Conservation (phyloP, 148 eudicot genomes). For the Dysphania ambrosioides region DNA sequence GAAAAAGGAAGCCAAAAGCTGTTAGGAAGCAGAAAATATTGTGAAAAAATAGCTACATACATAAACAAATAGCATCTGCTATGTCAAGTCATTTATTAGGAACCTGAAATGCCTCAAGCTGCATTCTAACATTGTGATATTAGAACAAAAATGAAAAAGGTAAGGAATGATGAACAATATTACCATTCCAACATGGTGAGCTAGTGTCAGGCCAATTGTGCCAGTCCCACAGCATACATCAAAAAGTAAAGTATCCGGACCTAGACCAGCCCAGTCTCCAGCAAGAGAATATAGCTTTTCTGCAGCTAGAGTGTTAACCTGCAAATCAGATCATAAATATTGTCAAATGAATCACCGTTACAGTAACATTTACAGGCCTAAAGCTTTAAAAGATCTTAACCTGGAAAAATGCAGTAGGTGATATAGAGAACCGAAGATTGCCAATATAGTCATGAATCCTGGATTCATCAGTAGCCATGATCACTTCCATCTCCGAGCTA, state of each 20-base stretch:
- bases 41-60: background rate
- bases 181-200: conserved; percentile 97
- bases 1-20: too few relatives aligned
- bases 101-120: background rate
- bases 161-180: conserved; percentile 26
- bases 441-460: conserved; percentile 85
- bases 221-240: conserved; percentile 99
- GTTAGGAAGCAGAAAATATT: background rate
- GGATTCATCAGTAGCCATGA: conserved; percentile 41
- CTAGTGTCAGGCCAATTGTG: conserved; percentile 90
- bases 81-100: conserved; percentile 1
- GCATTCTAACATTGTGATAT: background rate
- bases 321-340: conserved; percentile 19
- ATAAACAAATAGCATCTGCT: background rate
- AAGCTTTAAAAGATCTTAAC: conserved; percentile 27
- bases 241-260: conserved; percentile 79
- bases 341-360: conserved; percentile 2
- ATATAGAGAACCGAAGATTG: conserved; percentile 72
- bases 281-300: conserved; percentile 93
- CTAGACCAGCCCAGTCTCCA: conserved; percentile 93
- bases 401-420: conserved; percentile 95
- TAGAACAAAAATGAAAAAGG: background rate
- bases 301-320: conserved; percentile 95
- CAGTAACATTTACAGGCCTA: conserved; percentile 7
- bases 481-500: conserved; percentile 28